Evolutionary conservation across 1,139 yeast species (phyloP).

Genomic region (Pichia sp.): DNA sequence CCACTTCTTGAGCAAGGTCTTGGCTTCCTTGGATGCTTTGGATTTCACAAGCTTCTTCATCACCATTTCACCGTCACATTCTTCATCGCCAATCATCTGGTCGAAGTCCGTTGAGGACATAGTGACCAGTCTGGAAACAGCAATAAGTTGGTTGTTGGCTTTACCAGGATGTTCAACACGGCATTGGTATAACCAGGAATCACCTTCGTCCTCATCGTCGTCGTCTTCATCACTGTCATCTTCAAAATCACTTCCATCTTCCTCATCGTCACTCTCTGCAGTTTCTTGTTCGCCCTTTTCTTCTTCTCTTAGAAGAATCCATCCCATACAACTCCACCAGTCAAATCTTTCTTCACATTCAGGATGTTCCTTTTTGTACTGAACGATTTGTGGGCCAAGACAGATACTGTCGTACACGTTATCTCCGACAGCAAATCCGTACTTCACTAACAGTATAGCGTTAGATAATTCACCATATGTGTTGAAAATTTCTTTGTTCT

Average conservation of each 20-base stretch:
- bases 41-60: not conserved
- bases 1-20: conserved; percentile 6
- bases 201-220: conserved; percentile 23
- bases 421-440: conserved; percentile 64
- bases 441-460: conserved; percentile 63
- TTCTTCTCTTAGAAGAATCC: conserved; percentile 14
- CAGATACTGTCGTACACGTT: conserved; percentile 60
- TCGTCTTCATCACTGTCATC: conserved; percentile 22
- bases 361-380: conserved; percentile 30
- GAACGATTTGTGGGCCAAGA: conserved; percentile 49
- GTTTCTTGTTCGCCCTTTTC: conserved; percentile 19
- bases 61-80: conserved; percentile 8
- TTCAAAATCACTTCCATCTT: conserved; percentile 17
- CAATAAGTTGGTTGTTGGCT: conserved; percentile 40
- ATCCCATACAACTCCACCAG: conserved; percentile 61
- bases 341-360: conserved; percentile 44
- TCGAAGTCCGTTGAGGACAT: conserved; percentile 26
- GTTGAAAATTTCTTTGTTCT: conserved; percentile 66
- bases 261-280: conserved; percentile 21
- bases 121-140: conserved; percentile 36
- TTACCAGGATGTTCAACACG: conserved; percentile 37
- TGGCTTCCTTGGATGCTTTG: conserved; percentile 1
- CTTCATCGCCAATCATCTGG: conserved; percentile 8
- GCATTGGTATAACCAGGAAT: conserved; percentile 41
- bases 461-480: conserved; percentile 76